These are phyloP conservation scores for Sordaria brevicollis DNA, from an alignment of 495 filamentous ascomycete species.

Conservation along the genomic window DNA sequence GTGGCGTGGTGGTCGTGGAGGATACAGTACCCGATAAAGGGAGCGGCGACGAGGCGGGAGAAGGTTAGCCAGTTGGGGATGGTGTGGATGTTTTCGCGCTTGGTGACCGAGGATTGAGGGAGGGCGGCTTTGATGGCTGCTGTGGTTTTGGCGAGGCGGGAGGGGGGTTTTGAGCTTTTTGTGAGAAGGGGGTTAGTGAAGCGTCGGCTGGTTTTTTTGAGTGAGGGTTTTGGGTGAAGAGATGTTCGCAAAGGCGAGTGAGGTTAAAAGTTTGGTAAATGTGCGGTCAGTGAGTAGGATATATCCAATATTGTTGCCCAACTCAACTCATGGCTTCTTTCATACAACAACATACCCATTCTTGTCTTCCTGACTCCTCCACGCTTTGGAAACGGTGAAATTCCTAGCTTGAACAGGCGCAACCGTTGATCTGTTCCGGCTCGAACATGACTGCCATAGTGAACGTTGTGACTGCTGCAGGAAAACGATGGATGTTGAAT, in stretches of 20 bases:
- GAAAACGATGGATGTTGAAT: neutral
- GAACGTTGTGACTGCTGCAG: neutral
- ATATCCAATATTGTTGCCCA: neutral
- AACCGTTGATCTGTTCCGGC: neutral
- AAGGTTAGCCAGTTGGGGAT: slow-evolving; percentile 88
- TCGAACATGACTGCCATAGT: neutral
- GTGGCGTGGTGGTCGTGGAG: slow-evolving; percentile 67
- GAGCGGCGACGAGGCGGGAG: slow-evolving; percentile 72
- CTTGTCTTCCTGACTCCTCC: neutral
- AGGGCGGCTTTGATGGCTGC: slow-evolving; percentile 21
- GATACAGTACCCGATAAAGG: slow-evolving; percentile 81
- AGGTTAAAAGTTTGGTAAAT: neutral
- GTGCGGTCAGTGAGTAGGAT: too few species aligned
- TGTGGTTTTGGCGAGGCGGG: slow-evolving; percentile 1
- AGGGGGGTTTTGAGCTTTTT: neutral
- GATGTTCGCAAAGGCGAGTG: neutral
- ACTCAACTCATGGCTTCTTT: neutral
- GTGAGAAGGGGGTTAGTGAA: neutral
- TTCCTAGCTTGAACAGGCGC: slow-evolving; percentile 39
- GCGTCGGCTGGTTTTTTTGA: neutral
- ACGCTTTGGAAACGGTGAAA: neutral
- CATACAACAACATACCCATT: neutral
- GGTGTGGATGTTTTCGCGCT: slow-evolving; percentile 91
- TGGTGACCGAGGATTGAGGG: slow-evolving; percentile 20
- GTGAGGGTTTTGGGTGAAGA: neutral